phyloP scores from a whole-genome alignment of 1,284 basidiomycete genomes.

The Papiliotrema nemorosa region DNA sequence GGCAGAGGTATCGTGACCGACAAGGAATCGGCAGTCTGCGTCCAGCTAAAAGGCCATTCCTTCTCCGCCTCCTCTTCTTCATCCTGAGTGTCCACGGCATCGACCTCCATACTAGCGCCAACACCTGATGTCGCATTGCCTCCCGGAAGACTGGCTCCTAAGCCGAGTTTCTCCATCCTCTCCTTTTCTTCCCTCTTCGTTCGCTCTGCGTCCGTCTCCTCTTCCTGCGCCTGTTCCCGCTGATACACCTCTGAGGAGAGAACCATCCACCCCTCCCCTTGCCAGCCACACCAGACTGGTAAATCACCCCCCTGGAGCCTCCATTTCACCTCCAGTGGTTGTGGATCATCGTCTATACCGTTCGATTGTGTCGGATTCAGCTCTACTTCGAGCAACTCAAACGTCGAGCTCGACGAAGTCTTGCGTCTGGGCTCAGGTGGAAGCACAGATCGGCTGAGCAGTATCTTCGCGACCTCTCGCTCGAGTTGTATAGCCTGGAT shows the following conservation, averaged over 20 bases:
- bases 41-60: slow-evolving; percentile 81
- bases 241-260: slow-evolving; percentile 21
- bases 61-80: neutral
- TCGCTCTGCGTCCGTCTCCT: slow-evolving; percentile 15
- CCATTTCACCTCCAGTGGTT: slow-evolving; percentile 55
- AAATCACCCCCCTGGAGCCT: slow-evolving; percentile 65
- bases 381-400: slow-evolving; percentile 37
- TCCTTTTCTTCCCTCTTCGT: slow-evolving; percentile 17
- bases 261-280: slow-evolving; percentile 34
- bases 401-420: slow-evolving; percentile 18
- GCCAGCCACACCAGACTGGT: slow-evolving; percentile 53
- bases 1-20: slow-evolving; percentile 80
- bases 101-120: slow-evolving; percentile 7
- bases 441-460: slow-evolving; percentile 26
- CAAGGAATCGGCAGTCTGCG: slow-evolving; percentile 74
- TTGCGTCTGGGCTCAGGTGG: slow-evolving; percentile 11
- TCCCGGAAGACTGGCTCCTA: slow-evolving; percentile 25
- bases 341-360: slow-evolving; percentile 20
- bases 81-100: neutral
- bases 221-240: neutral
- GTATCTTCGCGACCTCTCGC: slow-evolving; percentile 13
- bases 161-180: slow-evolving; percentile 22
- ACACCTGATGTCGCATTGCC: slow-evolving; percentile 1
- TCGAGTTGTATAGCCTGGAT: slow-evolving; percentile 23
- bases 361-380: slow-evolving; percentile 5